Base-by-base conservation (phyloP, 1,284 basidiomycete genomes). In the Moesziomyces antarcticus region DNA sequence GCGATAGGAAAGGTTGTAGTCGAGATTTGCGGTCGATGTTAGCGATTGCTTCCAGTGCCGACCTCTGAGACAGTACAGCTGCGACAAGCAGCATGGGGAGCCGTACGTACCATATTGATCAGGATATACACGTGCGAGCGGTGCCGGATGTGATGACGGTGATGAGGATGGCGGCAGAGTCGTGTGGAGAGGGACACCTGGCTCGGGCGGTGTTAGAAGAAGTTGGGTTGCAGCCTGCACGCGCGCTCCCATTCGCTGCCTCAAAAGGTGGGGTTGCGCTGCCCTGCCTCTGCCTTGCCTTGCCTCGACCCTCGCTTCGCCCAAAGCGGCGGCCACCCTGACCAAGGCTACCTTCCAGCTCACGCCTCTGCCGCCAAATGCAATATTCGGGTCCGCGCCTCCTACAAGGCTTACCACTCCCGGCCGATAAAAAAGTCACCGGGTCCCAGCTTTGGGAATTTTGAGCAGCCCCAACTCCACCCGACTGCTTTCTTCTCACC, bases 41-140 rank as follows among this genome's bases (percentile, higher is more conserved):
- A 40, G 37, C 37, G 16, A 18, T 14, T 40, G 37, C 18, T 7
- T 40, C 16, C 4, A 40, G 14, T 14, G 16, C 37, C 14, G 37
- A 16, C 6, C 3, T 18, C 37, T 18, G 6, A 3, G 16, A 40
- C 37, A 40, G 37, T 8, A 7, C 14, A 7, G 37, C 37, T 21
- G 33, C 50, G 33, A 46, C 35, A 21, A 20, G 51, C 22, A 4
- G 40, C 30, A 24, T 45, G 10, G 11, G 8, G 30, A 22, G 14
- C 24, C 22, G 10, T 55, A 59, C 62, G 18, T 65, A 65, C 62
- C 62, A 65, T 65, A 25, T 46, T 47, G 56, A 22, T 22, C 13
- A 18, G 16, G 18, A n/a, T 27, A 16, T 50, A 33, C 11, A 33
- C 30, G 24, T 41, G 54, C 30, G 25, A 14, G 45, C 8, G 40